Conservation (phyloP, 768 basidiomycete species). For the Paxillus ammoniavirescens region DNA sequence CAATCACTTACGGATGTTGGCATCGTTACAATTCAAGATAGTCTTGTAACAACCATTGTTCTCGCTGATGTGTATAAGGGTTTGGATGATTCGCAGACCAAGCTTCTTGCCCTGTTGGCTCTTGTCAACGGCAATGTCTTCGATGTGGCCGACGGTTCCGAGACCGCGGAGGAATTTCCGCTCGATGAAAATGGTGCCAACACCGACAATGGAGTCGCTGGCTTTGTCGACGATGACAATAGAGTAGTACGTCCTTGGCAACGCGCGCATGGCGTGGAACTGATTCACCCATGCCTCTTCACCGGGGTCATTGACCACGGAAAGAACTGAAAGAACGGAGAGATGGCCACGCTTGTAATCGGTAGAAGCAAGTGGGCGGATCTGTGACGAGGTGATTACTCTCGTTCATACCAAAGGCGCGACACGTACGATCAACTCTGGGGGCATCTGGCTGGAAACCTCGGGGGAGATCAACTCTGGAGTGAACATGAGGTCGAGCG, state of each 20-base stretch:
- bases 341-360: slow-evolving; percentile 86
- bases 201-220: slow-evolving; percentile 78
- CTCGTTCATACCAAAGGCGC: background rate
- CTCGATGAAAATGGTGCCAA: slow-evolving; percentile 85
- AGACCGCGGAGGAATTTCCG: slow-evolving; percentile 89
- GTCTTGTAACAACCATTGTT: slow-evolving; percentile 88
- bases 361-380: slow-evolving; percentile 84
- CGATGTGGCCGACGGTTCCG: slow-evolving; percentile 92
- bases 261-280: slow-evolving; percentile 57
- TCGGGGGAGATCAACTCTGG: slow-evolving; percentile 66
- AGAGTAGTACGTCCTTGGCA: slow-evolving; percentile 70
- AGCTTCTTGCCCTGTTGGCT: slow-evolving; percentile 89
- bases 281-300: slow-evolving; percentile 67
- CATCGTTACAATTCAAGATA: slow-evolving; percentile 90
- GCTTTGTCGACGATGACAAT: slow-evolving; percentile 78
- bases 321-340: slow-evolving; percentile 70
- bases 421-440: slow-evolving; percentile 35
- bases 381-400: slow-evolving; percentile 41
- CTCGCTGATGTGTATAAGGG: slow-evolving; percentile 83
- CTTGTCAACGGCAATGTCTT: slow-evolving; percentile 94
- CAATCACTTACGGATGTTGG: slow-evolving; percentile 79
- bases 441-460: slow-evolving; percentile 56
- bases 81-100: slow-evolving; percentile 83
- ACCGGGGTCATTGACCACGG: slow-evolving; percentile 67
- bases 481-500: slow-evolving; percentile 78